phyloP scores from a whole-genome alignment of 441 rosid genomes.

The Gossypium schwendimanii region DNA sequence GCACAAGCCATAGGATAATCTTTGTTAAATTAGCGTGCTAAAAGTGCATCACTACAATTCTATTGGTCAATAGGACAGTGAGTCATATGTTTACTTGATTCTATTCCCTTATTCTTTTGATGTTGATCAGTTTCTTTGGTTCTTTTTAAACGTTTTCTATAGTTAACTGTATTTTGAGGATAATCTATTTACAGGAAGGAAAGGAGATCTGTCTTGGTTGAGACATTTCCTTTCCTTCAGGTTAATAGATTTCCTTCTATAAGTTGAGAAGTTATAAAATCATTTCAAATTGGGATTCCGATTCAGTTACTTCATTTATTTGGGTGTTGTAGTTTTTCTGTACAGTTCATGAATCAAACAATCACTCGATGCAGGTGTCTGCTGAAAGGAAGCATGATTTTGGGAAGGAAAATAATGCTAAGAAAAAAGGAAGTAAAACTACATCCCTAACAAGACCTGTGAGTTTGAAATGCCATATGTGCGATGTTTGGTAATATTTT shows the following conservation, averaged over 20 bases:
- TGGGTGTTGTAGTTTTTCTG: neutral
- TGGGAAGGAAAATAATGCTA: constrained; percentile 52
- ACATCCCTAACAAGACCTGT: constrained; percentile 79
- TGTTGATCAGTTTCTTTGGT: neutral
- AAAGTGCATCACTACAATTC: neutral
- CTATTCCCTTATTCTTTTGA: neutral
- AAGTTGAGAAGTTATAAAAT: neutral
- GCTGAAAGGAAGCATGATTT: constrained; percentile 57
- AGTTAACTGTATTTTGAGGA: neutral
- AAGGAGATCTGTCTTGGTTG: constrained; percentile 3
- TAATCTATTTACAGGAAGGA: too few relatives aligned
- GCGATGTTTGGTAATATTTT: constrained; percentile 8
- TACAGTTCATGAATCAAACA: neutral
- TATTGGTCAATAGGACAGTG: neutral
- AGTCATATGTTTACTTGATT: neutral
- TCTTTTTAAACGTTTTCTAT: neutral
- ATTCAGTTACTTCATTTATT: neutral
- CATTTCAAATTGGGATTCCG: neutral
- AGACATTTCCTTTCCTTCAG: constrained; percentile 3
- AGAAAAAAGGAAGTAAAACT: constrained; percentile 53
- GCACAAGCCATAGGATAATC: neutral
- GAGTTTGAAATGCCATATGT: constrained; percentile 26
- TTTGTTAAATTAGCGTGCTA: neutral
- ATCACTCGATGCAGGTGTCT: constrained; percentile 44
- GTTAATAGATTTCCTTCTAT: neutral